Evolutionary conservation across 1,284 basidiomycete species (phyloP).

Genomic region (Rhodofomes roseus): DNA sequence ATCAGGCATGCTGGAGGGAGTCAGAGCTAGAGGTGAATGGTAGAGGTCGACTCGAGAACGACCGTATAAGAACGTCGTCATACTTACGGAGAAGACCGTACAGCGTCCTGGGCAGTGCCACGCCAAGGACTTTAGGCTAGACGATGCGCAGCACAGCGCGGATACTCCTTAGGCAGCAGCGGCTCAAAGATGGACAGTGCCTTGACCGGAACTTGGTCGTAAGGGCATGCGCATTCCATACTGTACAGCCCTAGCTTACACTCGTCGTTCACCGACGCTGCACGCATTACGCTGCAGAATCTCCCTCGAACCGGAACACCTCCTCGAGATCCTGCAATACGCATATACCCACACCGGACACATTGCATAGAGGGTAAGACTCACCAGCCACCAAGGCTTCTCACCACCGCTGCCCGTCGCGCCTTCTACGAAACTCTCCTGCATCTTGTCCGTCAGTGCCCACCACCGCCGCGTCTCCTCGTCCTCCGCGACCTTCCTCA

Average conservation of each 20-base stretch:
- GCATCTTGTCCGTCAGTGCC: conserved; percentile 74
- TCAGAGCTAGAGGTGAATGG: not conserved
- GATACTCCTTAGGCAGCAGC: not conserved
- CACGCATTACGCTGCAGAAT: not conserved
- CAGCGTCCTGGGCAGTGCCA: not conserved
- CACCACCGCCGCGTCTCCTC: conserved; percentile 74
- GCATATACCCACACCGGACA: not conserved
- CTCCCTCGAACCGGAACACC: conserved; percentile 71
- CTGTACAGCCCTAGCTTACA: not conserved
- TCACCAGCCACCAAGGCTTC: conserved; percentile 69
- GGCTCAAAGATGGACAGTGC: too few relatives aligned
- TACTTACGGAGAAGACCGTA: not conserved
- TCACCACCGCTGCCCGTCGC: conserved; percentile 64
- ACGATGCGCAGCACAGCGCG: not conserved
- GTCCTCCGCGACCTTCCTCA: conserved; percentile 61
- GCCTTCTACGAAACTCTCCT: conserved; percentile 67
- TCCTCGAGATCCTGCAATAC: conserved; percentile 52
- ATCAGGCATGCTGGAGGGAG: conserved; percentile 14
- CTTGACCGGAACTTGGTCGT: too few relatives aligned
- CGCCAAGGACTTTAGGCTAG: not conserved
- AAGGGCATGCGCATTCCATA: not conserved
- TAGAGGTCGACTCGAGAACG: not conserved
- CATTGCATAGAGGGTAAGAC: not conserved
- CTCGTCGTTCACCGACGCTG: not conserved
- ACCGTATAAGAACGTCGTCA: not conserved